Conservation (phyloP, 495 filamentous ascomycete genomes). For the Neurospora sp. region DNA sequence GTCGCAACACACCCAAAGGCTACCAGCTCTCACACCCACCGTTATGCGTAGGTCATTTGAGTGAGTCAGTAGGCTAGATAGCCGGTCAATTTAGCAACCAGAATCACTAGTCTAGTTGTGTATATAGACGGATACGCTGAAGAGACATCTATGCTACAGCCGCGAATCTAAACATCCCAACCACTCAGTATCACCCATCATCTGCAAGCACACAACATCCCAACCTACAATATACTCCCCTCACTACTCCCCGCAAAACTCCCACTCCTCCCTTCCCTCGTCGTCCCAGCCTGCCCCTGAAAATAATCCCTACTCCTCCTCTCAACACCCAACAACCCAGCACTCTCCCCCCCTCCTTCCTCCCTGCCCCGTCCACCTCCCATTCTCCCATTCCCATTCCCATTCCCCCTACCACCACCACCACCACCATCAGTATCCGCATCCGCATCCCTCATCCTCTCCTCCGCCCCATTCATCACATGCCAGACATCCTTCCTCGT, state of each 20-base stretch:
- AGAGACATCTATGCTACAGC: background rate
- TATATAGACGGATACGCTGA: background rate
- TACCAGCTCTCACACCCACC: too few species aligned
- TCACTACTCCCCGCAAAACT: slow-evolving; percentile 9
- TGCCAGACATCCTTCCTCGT: slow-evolving; percentile 99
- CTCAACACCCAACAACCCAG: slow-evolving; percentile 14
- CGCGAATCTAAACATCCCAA: background rate
- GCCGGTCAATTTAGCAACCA: too few species aligned
- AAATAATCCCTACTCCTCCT: background rate
- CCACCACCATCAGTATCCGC: slow-evolving; percentile 1
- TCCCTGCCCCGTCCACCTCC: slow-evolving; percentile 9
- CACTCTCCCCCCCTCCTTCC: slow-evolving; percentile 17
- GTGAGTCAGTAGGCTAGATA: too few species aligned
- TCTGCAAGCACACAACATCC: background rate
- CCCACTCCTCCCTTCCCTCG: slow-evolving; percentile 6
- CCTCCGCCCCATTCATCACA: slow-evolving; percentile 72
- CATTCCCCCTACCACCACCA: background rate
- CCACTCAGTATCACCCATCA: background rate
- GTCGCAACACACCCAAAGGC: too few species aligned
- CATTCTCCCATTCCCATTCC: background rate
- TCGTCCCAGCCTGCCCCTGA: background rate
- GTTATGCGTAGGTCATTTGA: too few species aligned
- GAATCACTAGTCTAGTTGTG: too few species aligned
- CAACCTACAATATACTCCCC: slow-evolving; percentile 18
- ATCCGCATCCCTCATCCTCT: slow-evolving; percentile 30